These are phyloP conservation scores for Trichoderma brevicompactum DNA, from an alignment of 2,329 filamentous ascomycete species.

Conservation along the genomic window DNA sequence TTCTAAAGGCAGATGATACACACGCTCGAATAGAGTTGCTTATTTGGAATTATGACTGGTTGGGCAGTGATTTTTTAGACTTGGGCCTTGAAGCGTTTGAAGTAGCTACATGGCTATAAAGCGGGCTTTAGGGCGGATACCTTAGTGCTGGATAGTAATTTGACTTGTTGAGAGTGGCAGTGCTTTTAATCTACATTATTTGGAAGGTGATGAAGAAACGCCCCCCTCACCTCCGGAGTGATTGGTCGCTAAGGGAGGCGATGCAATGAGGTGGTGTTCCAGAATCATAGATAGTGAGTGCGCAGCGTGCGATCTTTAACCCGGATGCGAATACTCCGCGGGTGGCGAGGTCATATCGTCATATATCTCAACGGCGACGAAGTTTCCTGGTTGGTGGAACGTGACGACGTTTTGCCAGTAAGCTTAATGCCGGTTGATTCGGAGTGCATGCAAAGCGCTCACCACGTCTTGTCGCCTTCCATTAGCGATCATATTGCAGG, in stretches of 20 bases:
- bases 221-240: neutral
- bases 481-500: neutral
- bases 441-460: neutral
- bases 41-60: constrained; percentile 5
- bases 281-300: neutral
- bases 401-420: neutral
- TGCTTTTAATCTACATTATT: constrained; percentile 2
- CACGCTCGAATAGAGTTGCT: neutral
- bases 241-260: constrained; percentile 5
- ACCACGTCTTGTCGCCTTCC: neutral
- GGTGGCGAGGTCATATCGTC: constrained; percentile 20
- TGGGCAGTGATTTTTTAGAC: neutral
- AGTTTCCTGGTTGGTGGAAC: neutral
- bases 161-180: constrained; percentile 7
- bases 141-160: neutral
- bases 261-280: constrained; percentile 11
- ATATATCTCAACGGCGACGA: neutral
- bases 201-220: neutral
- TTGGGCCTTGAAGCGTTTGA: neutral
- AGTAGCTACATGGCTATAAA: neutral
- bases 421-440: constrained; percentile 4
- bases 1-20: constrained; percentile 10
- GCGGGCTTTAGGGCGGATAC: constrained; percentile 3
- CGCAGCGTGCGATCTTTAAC: neutral
- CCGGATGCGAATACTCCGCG: neutral